Base-by-base conservation (phyloP, 2,329 filamentous ascomycete genomes). In the Neobulgaria alba region DNA sequence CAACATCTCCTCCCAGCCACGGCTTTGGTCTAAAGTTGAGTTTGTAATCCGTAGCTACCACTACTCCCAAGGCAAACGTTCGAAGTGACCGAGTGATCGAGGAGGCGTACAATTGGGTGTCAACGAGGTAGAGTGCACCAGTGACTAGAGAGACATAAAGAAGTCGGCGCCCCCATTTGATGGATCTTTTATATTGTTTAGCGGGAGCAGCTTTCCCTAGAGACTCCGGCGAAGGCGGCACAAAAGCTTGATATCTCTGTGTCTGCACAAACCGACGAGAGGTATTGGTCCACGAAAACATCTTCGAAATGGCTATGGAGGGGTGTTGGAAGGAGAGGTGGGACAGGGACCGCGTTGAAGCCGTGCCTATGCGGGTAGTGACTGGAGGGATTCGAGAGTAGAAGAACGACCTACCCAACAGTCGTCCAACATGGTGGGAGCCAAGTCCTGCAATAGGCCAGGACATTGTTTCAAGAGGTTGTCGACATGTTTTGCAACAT, bases 1-100 rank as follows among this genome's bases (percentile, higher is more conserved):
- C 72, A 30, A 94, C 78, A 15, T 78, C 81, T 37, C 80, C 77
- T 17, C 82, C 86, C 36, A 81, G 73, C 41, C 80, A 73, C 5
- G 90, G 89, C 50, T 87, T 68, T 4, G 85, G 73, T 4, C 86
- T 77, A 63, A 98, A 98, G 64, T 98, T 96, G 62, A 96, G 69
- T 67, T 95, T 96, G 69, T 98, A 96, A 67, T 98, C 92, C 17
- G 89, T 57, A 1, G 89, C 90, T 12, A 94, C 84, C 33, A 89
- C 58, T 9, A 94, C 66, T 5, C 88, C 90, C 2, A 77, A 77
- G 30, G 73, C 72, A 61, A 96, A 95, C 0, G 92, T 95, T 31
- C 83, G 82, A 31, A 84, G 63, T 17, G 85, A 90, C 41, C 92
- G 83, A 29, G 74, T 77, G 18, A 95, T 66, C 10, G 85, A 82